phyloP scores from a whole-genome alignment of 495 filamentous ascomycete genomes.

The Tuber microsphaerosporum region DNA sequence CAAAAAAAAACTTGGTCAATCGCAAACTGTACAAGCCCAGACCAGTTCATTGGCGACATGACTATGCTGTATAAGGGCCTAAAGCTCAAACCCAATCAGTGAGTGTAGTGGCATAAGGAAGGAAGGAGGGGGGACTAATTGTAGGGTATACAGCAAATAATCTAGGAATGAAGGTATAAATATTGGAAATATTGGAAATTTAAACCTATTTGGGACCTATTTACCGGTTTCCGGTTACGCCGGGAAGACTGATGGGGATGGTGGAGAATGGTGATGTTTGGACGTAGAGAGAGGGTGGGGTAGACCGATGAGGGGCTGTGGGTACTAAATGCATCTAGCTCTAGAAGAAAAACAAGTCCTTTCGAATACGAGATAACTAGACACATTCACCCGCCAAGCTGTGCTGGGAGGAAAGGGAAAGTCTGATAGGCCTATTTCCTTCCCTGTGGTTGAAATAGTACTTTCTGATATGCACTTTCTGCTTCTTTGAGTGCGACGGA shows the following conservation, averaged over 20 bases:
- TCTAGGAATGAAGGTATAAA: not conserved
- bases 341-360: not conserved
- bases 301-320: not conserved
- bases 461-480: no score
- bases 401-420: no score
- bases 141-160: not conserved
- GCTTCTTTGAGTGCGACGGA: no score
- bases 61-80: not conserved
- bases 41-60: not conserved
- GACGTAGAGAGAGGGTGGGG: not conserved
- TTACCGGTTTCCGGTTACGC: not conserved
- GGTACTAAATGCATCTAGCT: not conserved
- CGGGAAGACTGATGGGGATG: not conserved
- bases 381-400: not conserved
- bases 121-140: not conserved
- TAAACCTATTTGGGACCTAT: not conserved
- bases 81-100: not conserved
- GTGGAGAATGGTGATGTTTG: not conserved
- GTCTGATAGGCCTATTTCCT: no score
- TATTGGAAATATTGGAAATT: not conserved
- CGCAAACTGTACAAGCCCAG: not conserved
- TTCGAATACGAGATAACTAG: not conserved
- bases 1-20: not conserved
- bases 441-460: no score
- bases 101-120: not conserved